A percentile compares a stretch with the other conserved stretches of the same genome.
Conservation (phyloP, 352 stramenopile genomes). For the Vaucheria bursata region DNA sequence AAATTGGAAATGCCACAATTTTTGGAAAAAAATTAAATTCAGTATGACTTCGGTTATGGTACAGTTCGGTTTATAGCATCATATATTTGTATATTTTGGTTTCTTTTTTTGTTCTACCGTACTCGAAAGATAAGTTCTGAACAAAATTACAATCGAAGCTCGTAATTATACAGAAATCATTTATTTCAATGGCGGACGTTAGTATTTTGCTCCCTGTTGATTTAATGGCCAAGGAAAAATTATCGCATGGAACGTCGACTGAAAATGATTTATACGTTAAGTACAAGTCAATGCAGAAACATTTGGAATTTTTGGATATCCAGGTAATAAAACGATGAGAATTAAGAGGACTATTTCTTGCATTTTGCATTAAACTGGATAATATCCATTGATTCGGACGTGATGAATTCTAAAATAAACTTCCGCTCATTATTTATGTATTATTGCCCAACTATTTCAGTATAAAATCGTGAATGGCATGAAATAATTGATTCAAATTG, state of each 20-base stretch:
- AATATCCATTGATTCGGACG: neutral
- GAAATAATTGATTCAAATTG: neutral
- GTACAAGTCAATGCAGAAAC: conserved; percentile 69
- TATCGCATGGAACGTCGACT: neutral
- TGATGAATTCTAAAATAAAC: neutral
- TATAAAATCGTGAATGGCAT: neutral
- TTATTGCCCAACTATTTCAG: neutral
- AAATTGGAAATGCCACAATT: too few relatives aligned
- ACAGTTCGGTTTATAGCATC: too few relatives aligned
- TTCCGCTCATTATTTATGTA: neutral
- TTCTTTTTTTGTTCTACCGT: too few relatives aligned
- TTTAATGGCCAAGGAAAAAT: too few relatives aligned
- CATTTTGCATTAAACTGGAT: neutral
- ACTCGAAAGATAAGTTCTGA: too few relatives aligned
- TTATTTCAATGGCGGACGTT: too few relatives aligned
- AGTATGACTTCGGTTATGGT: too few relatives aligned
- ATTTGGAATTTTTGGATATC: conserved; percentile 76
- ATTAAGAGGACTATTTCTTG: neutral
- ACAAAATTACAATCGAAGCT: too few relatives aligned
- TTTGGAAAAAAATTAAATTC: too few relatives aligned
- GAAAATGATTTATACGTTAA: conserved; percentile 66
- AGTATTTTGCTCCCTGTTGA: too few relatives aligned
- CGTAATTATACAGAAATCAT: too few relatives aligned
- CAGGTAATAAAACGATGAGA: conserved; percentile 46
- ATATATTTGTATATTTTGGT: too few relatives aligned